Percentiles rank a stretch among this genome's conserved stretches.
These are phyloP conservation scores for Talaromyces sp. DNA, from an alignment of 2,329 filamentous ascomycete genomes.

Conservation along the genomic window DNA sequence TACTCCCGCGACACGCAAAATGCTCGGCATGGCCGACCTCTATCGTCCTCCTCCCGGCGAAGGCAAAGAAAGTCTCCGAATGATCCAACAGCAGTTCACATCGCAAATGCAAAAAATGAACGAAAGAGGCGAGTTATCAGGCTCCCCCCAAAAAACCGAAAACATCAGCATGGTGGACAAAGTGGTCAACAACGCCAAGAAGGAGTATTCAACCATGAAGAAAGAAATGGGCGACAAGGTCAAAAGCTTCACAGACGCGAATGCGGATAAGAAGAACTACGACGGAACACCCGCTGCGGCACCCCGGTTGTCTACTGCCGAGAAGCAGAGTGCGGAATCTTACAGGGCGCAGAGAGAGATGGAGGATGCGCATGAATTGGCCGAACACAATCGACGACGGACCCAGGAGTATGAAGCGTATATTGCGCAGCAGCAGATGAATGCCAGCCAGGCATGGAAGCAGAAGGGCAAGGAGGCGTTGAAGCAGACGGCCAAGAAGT, in stretches of 20 bases:
- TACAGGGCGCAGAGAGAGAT: constrained; percentile 17
- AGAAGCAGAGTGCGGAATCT: constrained; percentile 9
- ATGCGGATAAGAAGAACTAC: constrained; percentile 25
- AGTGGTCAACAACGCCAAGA: constrained; percentile 34
- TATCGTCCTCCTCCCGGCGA: neutral
- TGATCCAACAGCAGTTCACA: constrained; percentile 6
- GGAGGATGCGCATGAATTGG: constrained; percentile 7
- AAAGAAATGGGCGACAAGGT: constrained; percentile 27
- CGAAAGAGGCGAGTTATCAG: constrained; percentile 18
- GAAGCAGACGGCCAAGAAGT: constrained; percentile 3
- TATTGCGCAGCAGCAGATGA: neutral
- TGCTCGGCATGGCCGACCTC: constrained; percentile 28
- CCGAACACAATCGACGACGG: neutral
- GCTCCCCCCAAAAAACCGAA: neutral
- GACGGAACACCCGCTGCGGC: constrained; percentile 22
- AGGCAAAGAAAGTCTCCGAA: constrained; percentile 8
- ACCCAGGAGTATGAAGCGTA: neutral
- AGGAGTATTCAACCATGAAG: constrained; percentile 26
- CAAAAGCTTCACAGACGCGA: constrained; percentile 27
- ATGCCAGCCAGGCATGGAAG: constrained; percentile 10
- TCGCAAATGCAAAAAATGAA: constrained; percentile 16
- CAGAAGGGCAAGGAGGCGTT: neutral
- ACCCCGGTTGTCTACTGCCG: constrained; percentile 17
- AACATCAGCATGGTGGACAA: constrained; percentile 37
- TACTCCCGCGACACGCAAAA: constrained; percentile 32